These are phyloP conservation scores for Turritis glabra DNA, from an alignment of 345 rosid genomes.

Conservation along the genomic window DNA sequence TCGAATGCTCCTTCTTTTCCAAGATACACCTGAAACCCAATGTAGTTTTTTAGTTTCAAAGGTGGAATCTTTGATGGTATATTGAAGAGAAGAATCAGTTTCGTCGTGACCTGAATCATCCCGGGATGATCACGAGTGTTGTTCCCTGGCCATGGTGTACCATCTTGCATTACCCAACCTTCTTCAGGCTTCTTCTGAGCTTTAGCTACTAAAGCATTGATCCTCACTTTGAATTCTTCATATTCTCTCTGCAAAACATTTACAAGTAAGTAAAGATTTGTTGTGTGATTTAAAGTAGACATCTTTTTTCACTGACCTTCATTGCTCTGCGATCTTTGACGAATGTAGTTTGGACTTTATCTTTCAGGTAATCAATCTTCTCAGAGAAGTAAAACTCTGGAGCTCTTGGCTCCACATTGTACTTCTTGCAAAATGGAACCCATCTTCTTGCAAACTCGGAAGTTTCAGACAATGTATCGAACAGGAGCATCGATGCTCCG, in stretches of 20 bases:
- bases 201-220: constrained; percentile 85
- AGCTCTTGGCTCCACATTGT: constrained; percentile 83
- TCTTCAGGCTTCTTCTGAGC: constrained; percentile 98
- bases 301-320: constrained; percentile 56
- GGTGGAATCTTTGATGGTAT: constrained; percentile 11
- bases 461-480: constrained; percentile 83
- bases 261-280: not conserved
- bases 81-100: too few relatives aligned
- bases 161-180: constrained; percentile 99
- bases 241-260: constrained; percentile 71
- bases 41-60: not conserved
- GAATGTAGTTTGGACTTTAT: constrained; percentile 87
- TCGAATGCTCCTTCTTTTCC: constrained; percentile 94
- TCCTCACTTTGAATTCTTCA: constrained; percentile 94
- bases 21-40: constrained; percentile 67
- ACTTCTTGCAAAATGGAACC: constrained; percentile 94
- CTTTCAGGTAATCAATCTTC: constrained; percentile 95
- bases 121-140: constrained; percentile 99
- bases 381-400: constrained; percentile 92
- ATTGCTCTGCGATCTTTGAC: constrained; percentile 98
- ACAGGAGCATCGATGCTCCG: constrained; percentile 94
- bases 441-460: constrained; percentile 97
- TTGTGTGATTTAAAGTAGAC: not conserved
- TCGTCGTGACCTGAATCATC: constrained; percentile 76
- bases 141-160: constrained; percentile 99